phyloP scores from a whole-genome alignment of 1,284 basidiomycete species.

The Puccinia hordei region DNA sequence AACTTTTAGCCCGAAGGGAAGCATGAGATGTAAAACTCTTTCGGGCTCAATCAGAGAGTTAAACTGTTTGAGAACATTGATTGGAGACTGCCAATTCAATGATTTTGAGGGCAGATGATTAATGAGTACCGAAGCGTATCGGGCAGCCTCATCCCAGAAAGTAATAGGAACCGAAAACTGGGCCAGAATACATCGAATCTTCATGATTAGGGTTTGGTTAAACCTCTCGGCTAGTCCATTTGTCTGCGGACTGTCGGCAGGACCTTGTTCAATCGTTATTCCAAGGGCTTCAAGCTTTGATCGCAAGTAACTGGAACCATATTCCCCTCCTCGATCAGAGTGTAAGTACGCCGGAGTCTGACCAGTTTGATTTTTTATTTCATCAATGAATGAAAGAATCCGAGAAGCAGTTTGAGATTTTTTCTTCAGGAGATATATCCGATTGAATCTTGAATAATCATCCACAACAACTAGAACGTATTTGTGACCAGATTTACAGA shows the following conservation, averaged over 20 bases:
- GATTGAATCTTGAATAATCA: slow-evolving; percentile 10
- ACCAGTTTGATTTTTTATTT: slow-evolving; percentile 9
- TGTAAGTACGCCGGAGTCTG: not conserved
- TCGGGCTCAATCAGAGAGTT: too few species aligned
- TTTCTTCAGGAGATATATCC: slow-evolving; percentile 3
- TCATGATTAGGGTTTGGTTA: not conserved
- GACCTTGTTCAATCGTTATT: slow-evolving; percentile 19
- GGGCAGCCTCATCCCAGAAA: too few species aligned
- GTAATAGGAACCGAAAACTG: not conserved
- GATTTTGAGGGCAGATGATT: not conserved
- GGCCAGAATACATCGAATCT: not conserved
- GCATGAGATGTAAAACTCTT: too few species aligned
- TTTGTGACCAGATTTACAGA: not conserved
- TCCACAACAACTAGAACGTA: slow-evolving; percentile 22
- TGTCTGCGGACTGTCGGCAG: slow-evolving; percentile 4
- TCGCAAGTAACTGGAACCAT: not conserved
- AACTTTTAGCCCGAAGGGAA: too few species aligned
- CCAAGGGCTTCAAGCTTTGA: not conserved
- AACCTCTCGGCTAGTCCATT: slow-evolving; percentile 2
- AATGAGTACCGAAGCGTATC: not conserved
- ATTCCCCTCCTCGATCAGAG: slow-evolving; percentile 25
- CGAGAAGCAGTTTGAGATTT: not conserved
- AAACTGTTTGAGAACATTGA: not conserved
- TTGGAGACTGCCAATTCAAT: not conserved
- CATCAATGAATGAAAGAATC: not conserved